Evolutionary conservation across 2,329 filamentous ascomycete genomes (phyloP).

Genomic region (Plenodomus tracheiphilus): DNA sequence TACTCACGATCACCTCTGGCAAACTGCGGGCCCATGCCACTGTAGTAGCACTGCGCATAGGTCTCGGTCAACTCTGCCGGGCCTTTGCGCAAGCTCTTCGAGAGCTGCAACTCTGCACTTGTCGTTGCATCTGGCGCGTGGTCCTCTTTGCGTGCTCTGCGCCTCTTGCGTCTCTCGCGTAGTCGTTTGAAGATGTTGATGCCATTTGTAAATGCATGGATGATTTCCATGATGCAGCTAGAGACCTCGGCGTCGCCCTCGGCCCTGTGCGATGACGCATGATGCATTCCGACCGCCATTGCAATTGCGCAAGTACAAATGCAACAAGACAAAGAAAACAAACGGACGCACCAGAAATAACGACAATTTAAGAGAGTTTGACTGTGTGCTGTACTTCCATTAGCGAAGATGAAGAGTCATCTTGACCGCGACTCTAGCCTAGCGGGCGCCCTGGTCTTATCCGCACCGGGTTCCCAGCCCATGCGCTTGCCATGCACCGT

Average conservation of each 20-base stretch:
- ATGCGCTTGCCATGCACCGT: constrained; percentile 4
- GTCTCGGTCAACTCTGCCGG: constrained; percentile 48
- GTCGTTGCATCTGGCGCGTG: constrained; percentile 21
- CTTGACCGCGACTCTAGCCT: constrained; percentile 8
- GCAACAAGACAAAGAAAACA: constrained; percentile 7
- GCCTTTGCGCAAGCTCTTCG: constrained; percentile 46
- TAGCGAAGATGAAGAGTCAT: constrained; percentile 27
- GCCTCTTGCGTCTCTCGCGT: constrained; percentile 38
- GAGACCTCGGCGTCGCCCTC: constrained; percentile 31
- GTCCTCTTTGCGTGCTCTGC: constrained; percentile 31
- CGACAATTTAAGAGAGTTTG: constrained; percentile 14
- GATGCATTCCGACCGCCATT: constrained; percentile 30
- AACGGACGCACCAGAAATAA: constrained; percentile 5
- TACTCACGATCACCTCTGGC: constrained; percentile 51
- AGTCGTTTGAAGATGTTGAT: constrained; percentile 51
- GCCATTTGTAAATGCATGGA: constrained; percentile 51
- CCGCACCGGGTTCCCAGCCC: constrained; percentile 26
- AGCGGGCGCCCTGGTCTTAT: constrained; percentile 34
- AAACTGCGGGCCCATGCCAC: constrained; percentile 42
- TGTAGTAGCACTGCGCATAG: constrained; percentile 46
- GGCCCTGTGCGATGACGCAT: constrained; percentile 19
- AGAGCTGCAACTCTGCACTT: constrained; percentile 45
- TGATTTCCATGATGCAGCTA: constrained; percentile 46
- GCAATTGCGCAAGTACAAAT: constrained; percentile 21
- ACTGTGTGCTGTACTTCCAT: constrained; percentile 20